phyloP scores from a whole-genome alignment of 306 rosid species.

The Acacia crassicarpa region DNA sequence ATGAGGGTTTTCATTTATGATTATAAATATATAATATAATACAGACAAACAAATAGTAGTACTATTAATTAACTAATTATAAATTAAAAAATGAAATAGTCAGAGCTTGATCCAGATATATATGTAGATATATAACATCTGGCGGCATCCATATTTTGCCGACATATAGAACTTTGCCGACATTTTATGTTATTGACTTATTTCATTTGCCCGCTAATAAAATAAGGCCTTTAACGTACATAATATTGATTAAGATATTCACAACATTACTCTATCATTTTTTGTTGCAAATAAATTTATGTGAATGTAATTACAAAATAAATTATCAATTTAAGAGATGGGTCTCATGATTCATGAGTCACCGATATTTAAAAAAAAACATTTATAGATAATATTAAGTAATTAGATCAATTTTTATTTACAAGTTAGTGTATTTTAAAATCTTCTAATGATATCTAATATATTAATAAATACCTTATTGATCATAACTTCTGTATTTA shows the following conservation, averaged over 20 bases:
- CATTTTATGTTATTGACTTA: neutral
- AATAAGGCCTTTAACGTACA: neutral
- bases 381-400: too few species aligned
- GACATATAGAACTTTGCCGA: neutral
- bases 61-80: neutral
- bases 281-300: neutral
- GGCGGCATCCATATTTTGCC: conserved; percentile 1
- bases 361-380: too few species aligned
- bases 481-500: too few species aligned
- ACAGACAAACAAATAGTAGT: neutral
- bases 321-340: neutral
- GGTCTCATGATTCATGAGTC: too few species aligned
- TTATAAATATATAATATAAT: neutral
- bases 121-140: neutral
- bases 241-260: neutral
- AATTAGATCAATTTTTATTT: too few species aligned
- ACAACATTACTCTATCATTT: neutral
- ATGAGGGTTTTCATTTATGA: neutral
- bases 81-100: neutral
- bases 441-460: too few species aligned
- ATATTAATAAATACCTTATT: too few species aligned
- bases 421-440: too few species aligned
- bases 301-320: neutral
- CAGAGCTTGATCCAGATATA: neutral
- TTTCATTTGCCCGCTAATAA: neutral